Conservation (phyloP, 2,329 filamentous ascomycete species). For the Pestalotiopsis sp. region DNA sequence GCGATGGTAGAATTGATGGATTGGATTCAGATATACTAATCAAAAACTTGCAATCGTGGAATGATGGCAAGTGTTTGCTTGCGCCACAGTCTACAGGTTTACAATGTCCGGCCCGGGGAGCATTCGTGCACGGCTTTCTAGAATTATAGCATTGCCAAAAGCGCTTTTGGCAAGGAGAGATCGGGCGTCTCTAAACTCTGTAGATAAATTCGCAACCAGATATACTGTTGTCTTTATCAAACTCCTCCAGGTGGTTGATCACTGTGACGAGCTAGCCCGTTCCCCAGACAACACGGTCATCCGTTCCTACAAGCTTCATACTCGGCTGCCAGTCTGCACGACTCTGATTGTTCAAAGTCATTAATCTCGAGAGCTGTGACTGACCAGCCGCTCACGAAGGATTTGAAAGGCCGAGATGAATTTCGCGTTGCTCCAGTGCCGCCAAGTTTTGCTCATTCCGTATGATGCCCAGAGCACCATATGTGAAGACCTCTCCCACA, state of each 20-base stretch:
- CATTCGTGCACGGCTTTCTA: too few species aligned
- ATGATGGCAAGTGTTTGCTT: too few species aligned
- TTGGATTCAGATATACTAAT: too few species aligned
- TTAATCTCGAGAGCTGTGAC: not conserved
- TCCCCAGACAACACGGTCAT: not conserved
- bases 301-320: not conserved
- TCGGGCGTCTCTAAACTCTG: too few species aligned
- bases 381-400: not conserved
- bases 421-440: not conserved
- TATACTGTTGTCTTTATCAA: not conserved
- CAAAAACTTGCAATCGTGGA: too few species aligned
- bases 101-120: too few species aligned
- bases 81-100: too few species aligned
- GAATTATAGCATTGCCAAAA: too few species aligned
- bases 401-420: not conserved
- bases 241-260: not conserved
- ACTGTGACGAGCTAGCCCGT: not conserved
- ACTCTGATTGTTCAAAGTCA: fast-evolving
- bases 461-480: not conserved
- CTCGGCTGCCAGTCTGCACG: not conserved
- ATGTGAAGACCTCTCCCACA: not conserved
- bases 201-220: too few species aligned
- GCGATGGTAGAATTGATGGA: too few species aligned
- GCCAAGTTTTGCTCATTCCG: not conserved
- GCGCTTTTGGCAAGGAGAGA: too few species aligned